These are phyloP conservation scores for Endocarpon pusillum DNA, from an alignment of 495 filamentous ascomycete genomes.

Conservation along the genomic window DNA sequence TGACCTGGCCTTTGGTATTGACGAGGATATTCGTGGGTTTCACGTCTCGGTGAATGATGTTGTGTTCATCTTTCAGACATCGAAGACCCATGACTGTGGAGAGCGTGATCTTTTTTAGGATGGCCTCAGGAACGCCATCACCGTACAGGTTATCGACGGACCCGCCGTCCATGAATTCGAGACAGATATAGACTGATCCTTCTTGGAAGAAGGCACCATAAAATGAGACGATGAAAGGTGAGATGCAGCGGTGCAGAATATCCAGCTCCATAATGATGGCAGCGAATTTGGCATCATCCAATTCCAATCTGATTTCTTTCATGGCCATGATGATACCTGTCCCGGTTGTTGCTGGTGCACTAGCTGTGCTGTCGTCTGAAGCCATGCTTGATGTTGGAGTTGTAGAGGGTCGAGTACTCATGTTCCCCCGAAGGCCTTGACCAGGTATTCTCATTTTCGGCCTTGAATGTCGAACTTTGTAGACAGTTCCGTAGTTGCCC, in stretches of 20 bases:
- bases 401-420: constrained; percentile 21
- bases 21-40: constrained; percentile 96
- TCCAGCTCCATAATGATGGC: constrained; percentile 98
- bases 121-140: constrained; percentile 78
- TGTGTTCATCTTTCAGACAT: constrained; percentile 90
- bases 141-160: constrained; percentile 93
- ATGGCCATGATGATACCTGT: constrained; percentile 86
- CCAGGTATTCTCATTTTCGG: constrained; percentile 66
- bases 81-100: constrained; percentile 84
- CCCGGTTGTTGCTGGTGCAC: constrained; percentile 9
- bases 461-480: constrained; percentile 79
- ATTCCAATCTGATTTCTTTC: constrained; percentile 95
- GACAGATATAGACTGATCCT: constrained; percentile 96
- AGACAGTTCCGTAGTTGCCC: constrained; percentile 96
- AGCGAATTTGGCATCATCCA: constrained; percentile 91
- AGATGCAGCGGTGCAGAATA: constrained; percentile 85
- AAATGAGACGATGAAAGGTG: constrained; percentile 94
- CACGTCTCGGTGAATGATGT: constrained; percentile 97
- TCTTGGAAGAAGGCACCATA: constrained; percentile 99
- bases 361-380: constrained; percentile 13
- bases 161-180: constrained; percentile 99
- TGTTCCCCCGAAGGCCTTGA: constrained; percentile 50
- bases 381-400: constrained; percentile 7
- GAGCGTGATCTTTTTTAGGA: constrained; percentile 83
- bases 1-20: constrained; percentile 79